A percentile compares a stretch with the other conserved stretches of the same genome.
Conservation (phyloP, 495 filamentous ascomycete genomes). For the Lentithecium fluviatile region DNA sequence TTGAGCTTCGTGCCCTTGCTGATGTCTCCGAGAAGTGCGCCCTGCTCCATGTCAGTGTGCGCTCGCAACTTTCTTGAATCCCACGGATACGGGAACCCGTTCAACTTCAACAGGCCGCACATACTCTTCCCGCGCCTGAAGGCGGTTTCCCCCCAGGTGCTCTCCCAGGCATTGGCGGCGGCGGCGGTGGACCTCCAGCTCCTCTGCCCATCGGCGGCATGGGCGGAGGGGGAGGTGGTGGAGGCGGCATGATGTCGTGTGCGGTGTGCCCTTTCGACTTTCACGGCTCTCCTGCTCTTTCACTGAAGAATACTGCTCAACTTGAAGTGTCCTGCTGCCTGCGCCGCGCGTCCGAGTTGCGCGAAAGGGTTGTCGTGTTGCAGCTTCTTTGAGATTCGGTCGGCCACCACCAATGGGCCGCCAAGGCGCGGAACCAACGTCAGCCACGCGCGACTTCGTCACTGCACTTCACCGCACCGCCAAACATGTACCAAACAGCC, state of each 20-base stretch:
- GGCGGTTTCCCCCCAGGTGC: constrained; percentile 49
- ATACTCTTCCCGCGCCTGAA: constrained; percentile 54
- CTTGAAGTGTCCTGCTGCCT: constrained; percentile 13
- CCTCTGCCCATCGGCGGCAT: constrained; percentile 44
- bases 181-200: constrained; percentile 62
- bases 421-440: constrained; percentile 2
- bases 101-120: constrained; percentile 34
- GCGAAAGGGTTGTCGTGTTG: not conserved
- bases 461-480: constrained; percentile 4
- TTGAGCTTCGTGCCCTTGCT: constrained; percentile 75
- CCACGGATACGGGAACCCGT: not conserved
- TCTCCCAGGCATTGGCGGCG: constrained; percentile 52
- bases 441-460: constrained; percentile 21
- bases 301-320: not conserved
- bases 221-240: constrained; percentile 70
- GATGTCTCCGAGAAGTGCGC: constrained; percentile 87
- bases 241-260: constrained; percentile 57
- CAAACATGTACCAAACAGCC: constrained; percentile 3
- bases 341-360: constrained; percentile 6
- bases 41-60: constrained; percentile 53
- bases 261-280: not conserved
- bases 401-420: not conserved
- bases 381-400: constrained; percentile 25
- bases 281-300: constrained; percentile 7
- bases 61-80: constrained; percentile 30